Evolutionary conservation across 345 rosid genomes (phyloP), one percentile per base, ranked within the genome.

Genomic region (Syzygium grande): DNA sequence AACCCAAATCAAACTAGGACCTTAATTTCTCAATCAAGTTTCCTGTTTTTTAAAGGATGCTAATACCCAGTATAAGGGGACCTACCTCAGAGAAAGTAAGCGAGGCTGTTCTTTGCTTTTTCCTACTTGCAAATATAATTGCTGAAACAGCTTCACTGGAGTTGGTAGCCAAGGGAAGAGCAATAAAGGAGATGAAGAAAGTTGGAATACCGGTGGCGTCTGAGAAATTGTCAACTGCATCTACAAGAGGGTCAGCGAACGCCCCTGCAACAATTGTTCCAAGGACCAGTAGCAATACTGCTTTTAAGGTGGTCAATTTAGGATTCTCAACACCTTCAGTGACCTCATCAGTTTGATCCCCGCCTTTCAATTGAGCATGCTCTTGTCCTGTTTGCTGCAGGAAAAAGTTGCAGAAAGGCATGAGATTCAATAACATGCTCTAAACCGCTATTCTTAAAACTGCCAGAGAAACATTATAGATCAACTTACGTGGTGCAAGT

Each of bases 211-310:
- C 94, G n/a, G 99, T 96, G 11, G 98, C 98, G 86, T 89, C 92
- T 4, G 99, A 98, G 89, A 96, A 96, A 90, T 96, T 93, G 89
- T 96, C 96, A 30, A 96, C 98, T 9, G 94, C 96, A 88, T 98
- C 99, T 6, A 96, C 99, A n/a, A 96, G 93, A 52, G 99, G 98
- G 92, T 98, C 99, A 16, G 99, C 99, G 89, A 98, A 96, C 22
- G 88, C 96, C 91, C 97, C 99, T 23, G 99, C 98, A 88, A 98
- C 94, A 78, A 92, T 2, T 65, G 98, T 92, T 88, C 99, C 99
- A 21, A 94, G n/a, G 54, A 96, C 87, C 92, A 98, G 89, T 91
- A 96, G 21, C 58, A 93, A 51, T 34, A 90, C 93, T 19, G 99
- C 99, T 92, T 96, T 98, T 68, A 93, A 30, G 58, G 95, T 87